These are phyloP conservation scores for Rhynchospora pubera DNA, from an alignment of 176 grass and related monocot genomes.

Conservation along the genomic window DNA sequence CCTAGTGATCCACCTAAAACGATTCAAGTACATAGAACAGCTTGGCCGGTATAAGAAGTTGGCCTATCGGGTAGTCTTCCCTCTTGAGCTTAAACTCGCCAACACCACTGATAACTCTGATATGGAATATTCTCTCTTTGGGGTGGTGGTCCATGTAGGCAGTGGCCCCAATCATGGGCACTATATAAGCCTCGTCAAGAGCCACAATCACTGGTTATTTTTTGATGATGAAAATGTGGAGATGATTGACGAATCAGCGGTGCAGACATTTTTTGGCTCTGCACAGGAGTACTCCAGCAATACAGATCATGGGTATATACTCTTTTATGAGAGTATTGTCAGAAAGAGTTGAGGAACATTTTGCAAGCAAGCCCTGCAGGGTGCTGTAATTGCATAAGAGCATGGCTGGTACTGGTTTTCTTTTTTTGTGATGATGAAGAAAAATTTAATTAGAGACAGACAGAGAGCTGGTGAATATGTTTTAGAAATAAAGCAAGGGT, in stretches of 20 bases:
- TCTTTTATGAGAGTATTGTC: slow-evolving; percentile 81
- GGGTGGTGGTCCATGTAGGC: slow-evolving; percentile 89
- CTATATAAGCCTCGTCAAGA: slow-evolving; percentile 94
- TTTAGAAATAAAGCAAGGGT: slow-evolving; percentile 21
- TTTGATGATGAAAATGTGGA: slow-evolving; percentile 96
- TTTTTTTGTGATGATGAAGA: slow-evolving; percentile 25
- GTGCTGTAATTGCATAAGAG: slow-evolving; percentile 1
- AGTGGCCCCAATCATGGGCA: slow-evolving; percentile 91
- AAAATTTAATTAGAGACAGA: neutral
- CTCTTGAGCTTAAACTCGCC: slow-evolving; percentile 84
- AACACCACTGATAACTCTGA: slow-evolving; percentile 79
- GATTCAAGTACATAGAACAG: slow-evolving; percentile 96
- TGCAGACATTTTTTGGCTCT: slow-evolving; percentile 87
- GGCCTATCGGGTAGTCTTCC: slow-evolving; percentile 87
- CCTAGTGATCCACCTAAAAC: slow-evolving; percentile 94
- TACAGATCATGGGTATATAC: slow-evolving; percentile 90
- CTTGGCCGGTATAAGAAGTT: slow-evolving; percentile 89
- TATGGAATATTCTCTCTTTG: slow-evolving; percentile 86
- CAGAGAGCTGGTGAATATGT: neutral
- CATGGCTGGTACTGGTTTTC: neutral
- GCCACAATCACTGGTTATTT: slow-evolving; percentile 89
- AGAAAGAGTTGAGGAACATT: slow-evolving; percentile 31
- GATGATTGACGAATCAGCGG: slow-evolving; percentile 73
- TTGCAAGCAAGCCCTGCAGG: neutral
- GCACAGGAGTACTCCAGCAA: slow-evolving; percentile 84